A percentile compares a stretch with the other conserved stretches of the same genome.
phyloP scores from a whole-genome alignment of 352 stramenopile genomes.

The Phytopythium boreale region DNA sequence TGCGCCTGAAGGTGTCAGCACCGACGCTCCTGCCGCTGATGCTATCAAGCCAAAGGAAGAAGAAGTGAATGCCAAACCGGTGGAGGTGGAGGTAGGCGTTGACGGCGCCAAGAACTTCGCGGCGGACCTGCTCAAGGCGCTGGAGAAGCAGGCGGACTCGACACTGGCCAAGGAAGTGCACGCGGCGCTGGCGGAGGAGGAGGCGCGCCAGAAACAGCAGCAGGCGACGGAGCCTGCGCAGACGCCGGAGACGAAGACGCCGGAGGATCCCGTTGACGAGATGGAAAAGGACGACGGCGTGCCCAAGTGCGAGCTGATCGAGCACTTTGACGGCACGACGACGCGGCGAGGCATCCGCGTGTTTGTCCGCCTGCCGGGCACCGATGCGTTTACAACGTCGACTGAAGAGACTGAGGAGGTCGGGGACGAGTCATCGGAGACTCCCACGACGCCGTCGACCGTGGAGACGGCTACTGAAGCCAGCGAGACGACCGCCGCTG shows the following conservation, averaged over 20 bases:
- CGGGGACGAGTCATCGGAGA: background rate
- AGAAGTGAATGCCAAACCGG: background rate
- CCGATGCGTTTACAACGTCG: slow-evolving; percentile 6
- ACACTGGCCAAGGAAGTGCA: slow-evolving; percentile 6
- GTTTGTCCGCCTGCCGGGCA: background rate
- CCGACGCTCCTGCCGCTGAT: slow-evolving; percentile 10
- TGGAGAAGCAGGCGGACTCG: slow-evolving; percentile 4
- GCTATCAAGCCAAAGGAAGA: slow-evolving; percentile 3
- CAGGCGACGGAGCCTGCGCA: background rate
- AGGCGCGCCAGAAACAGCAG: background rate
- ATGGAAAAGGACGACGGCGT: slow-evolving; percentile 14
- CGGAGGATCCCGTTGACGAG: slow-evolving; percentile 11
- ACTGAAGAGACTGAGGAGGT: slow-evolving; percentile 10
- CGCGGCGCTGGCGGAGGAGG: slow-evolving; percentile 4
- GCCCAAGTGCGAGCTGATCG: slow-evolving; percentile 23
- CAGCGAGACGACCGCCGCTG: background rate
- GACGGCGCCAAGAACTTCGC: slow-evolving; percentile 14
- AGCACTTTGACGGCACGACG: slow-evolving; percentile 12
- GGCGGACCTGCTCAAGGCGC: slow-evolving; percentile 19
- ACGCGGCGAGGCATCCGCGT: slow-evolving; percentile 26
- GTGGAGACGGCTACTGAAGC: background rate
- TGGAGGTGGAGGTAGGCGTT: slow-evolving; percentile 6
- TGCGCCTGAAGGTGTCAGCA: too few species aligned
- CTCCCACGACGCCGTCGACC: background rate
- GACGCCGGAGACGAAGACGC: slow-evolving; percentile 6